These are phyloP conservation scores for Colletotrichum gigasporum DNA, from an alignment of 2,329 filamentous ascomycete genomes.

Conservation along the genomic window DNA sequence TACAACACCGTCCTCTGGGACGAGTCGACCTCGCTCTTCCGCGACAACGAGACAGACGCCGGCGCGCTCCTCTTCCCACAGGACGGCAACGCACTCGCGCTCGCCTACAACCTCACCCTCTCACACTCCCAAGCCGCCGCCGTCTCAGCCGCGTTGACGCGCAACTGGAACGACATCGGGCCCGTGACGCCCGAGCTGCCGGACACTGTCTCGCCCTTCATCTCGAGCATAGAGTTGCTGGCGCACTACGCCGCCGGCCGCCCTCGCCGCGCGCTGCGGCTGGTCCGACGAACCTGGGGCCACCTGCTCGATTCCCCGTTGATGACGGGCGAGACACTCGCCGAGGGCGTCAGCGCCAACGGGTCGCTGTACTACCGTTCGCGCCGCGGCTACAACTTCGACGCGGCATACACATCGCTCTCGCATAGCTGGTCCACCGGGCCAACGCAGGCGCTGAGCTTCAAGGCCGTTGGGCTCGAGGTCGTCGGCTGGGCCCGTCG, in stretches of 20 bases:
- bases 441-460: conserved; percentile 38
- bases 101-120: conserved; percentile 40
- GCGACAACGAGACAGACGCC: conserved; percentile 56
- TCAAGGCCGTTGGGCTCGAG: conserved; percentile 39
- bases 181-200: conserved; percentile 43
- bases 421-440: conserved; percentile 46
- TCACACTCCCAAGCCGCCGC: conserved; percentile 25
- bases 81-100: conserved; percentile 59
- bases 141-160: conserved; percentile 33
- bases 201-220: conserved; percentile 47
- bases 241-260: conserved; percentile 39
- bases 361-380: conserved; percentile 45
- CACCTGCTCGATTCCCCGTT: conserved; percentile 39
- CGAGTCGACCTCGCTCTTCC: conserved; percentile 51
- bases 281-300: conserved; percentile 41
- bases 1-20: conserved; percentile 59
- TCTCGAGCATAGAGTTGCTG: conserved; percentile 44
- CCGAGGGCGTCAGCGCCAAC: conserved; percentile 47
- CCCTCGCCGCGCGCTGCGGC: conserved; percentile 37
- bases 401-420: conserved; percentile 44
- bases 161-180: conserved; percentile 41
- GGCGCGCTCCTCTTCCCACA: conserved; percentile 52
- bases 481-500: conserved; percentile 35
- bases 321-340: conserved; percentile 47
- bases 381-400: conserved; percentile 41